Conservation (phyloP, 1,139 yeast species). For the Taiozyma sp. region DNA sequence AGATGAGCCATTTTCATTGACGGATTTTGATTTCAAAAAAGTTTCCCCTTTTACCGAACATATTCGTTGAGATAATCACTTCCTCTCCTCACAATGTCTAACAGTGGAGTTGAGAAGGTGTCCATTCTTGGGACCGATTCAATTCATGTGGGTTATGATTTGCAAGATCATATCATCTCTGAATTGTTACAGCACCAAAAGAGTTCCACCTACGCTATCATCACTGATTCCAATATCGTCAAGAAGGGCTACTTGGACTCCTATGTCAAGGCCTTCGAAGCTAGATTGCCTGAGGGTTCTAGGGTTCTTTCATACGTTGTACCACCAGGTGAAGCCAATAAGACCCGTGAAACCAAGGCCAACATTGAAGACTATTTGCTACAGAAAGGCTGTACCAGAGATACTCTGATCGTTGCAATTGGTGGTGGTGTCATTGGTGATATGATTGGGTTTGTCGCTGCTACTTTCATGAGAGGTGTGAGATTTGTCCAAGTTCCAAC, state of each 20-base stretch:
- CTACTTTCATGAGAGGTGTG: constrained; percentile 98
- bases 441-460: constrained; percentile 98
- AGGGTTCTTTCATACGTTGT: constrained; percentile 72
- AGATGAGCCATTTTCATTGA: background rate
- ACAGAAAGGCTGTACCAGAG: constrained; percentile 89
- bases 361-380: constrained; percentile 89
- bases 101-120: constrained; percentile 37
- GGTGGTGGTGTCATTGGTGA: constrained; percentile 99
- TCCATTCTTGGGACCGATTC: constrained; percentile 76
- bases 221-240: constrained; percentile 82
- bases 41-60: background rate
- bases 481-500: constrained; percentile 94
- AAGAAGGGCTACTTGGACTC: constrained; percentile 55
- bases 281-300: constrained; percentile 39
- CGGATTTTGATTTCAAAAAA: background rate
- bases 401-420: constrained; percentile 88
- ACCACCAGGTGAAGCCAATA: constrained; percentile 92
- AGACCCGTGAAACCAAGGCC: constrained; percentile 86
- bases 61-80: background rate
- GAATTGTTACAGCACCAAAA: constrained; percentile 59
- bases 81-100: constrained; percentile 3
- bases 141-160: constrained; percentile 88
- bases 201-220: constrained; percentile 88
- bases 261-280: constrained; percentile 34
- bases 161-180: constrained; percentile 69